Percentiles rank a stretch among this genome's conserved stretches.
These are phyloP conservation scores for Nemophila menziesii DNA, from an alignment of 257 asterid genomes.

Conservation along the genomic window DNA sequence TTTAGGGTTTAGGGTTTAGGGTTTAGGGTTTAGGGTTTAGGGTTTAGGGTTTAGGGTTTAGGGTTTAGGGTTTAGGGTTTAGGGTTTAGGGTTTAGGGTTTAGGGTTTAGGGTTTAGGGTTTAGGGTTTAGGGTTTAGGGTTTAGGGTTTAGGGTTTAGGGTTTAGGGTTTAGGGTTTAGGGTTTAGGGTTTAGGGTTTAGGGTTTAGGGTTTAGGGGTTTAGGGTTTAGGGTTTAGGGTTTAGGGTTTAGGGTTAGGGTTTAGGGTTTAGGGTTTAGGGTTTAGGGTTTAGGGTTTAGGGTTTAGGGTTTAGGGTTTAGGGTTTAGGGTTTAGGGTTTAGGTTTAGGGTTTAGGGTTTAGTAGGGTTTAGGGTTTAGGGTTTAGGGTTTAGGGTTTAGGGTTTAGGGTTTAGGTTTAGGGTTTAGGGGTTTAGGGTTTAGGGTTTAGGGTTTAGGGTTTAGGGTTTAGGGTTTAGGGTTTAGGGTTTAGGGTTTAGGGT, in stretches of 20 bases:
- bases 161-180: constrained; percentile 4
- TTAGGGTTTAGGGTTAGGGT: constrained; percentile 2
- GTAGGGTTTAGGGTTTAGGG: neutral
- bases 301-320: constrained; percentile 4
- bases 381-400: neutral
- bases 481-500: constrained; percentile 4
- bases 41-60: neutral
- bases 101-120: constrained; percentile 5
- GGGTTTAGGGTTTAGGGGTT: too few relatives aligned
- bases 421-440: too few relatives aligned
- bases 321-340: constrained; percentile 9
- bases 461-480: constrained; percentile 6
- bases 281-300: constrained; percentile 5
- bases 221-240: constrained; percentile 3
- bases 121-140: constrained; percentile 7
- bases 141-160: constrained; percentile 8
- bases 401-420: constrained; percentile 2
- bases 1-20: constrained; percentile 6
- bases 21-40: neutral
- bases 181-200: constrained; percentile 5
- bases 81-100: constrained; percentile 7
- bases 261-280: constrained; percentile 8
- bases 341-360: constrained; percentile 6
- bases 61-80: constrained; percentile 5
- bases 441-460: constrained; percentile 8